Percentiles rank a stretch among this genome's conserved stretches.
Conservation (phyloP, 2,329 filamentous ascomycete species). For the Xylaria sp. region DNA sequence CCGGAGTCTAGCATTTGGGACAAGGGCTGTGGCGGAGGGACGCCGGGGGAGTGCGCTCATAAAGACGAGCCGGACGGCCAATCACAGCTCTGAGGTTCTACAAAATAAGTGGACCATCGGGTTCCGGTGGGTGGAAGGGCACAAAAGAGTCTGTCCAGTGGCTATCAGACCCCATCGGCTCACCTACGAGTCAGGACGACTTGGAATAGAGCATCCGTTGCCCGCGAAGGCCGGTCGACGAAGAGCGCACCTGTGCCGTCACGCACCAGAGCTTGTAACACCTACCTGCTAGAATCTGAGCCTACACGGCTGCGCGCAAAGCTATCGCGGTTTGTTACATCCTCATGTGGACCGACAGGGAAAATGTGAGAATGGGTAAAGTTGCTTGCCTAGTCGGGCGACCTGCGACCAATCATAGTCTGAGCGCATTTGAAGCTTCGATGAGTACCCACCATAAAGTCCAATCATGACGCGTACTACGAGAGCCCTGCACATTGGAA, state of each 20-base stretch:
- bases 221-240: background rate
- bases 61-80: constrained; percentile 35
- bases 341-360: constrained; percentile 22
- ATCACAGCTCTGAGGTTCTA: constrained; percentile 33
- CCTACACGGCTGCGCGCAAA: constrained; percentile 14
- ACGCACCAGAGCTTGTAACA: background rate
- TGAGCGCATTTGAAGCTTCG: constrained; percentile 47
- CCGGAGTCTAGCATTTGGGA: constrained; percentile 38
- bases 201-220: constrained; percentile 20
- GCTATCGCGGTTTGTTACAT: constrained; percentile 15
- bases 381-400: constrained; percentile 43
- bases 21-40: constrained; percentile 39
- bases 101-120: constrained; percentile 37
- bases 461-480: constrained; percentile 49
- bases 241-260: background rate
- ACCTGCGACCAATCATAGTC: constrained; percentile 45
- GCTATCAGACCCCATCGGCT: constrained; percentile 1
- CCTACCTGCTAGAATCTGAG: constrained; percentile 3
- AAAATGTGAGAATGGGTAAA: constrained; percentile 27
- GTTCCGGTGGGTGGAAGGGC: constrained; percentile 19
- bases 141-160: constrained; percentile 30
- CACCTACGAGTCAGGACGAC: constrained; percentile 36
- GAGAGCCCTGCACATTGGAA: constrained; percentile 42
- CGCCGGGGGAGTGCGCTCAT: constrained; percentile 40
- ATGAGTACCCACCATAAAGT: constrained; percentile 35